phyloP scores from a whole-genome alignment of 495 filamentous ascomycete genomes.

The Endocarpon pusillum region DNA sequence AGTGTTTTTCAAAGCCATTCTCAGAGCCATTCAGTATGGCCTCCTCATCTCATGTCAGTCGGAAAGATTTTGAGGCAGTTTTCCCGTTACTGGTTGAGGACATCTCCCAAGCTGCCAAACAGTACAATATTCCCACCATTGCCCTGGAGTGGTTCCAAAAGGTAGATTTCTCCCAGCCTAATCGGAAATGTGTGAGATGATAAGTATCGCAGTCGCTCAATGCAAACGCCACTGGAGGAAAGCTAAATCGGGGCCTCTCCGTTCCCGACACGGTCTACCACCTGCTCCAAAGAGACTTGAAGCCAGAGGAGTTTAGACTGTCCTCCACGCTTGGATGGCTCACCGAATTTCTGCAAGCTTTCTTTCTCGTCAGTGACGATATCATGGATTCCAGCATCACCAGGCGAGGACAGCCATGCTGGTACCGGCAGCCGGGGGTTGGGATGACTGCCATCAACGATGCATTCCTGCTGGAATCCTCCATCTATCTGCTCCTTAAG shows the following conservation, averaged over 20 bases:
- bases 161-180: slow-evolving; percentile 27
- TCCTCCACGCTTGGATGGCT: slow-evolving; percentile 84
- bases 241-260: slow-evolving; percentile 97
- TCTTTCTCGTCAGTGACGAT: slow-evolving; percentile 96
- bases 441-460: slow-evolving; percentile 97
- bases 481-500: slow-evolving; percentile 82
- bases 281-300: slow-evolving; percentile 55
- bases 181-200: slow-evolving; percentile 1
- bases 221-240: slow-evolving; percentile 80
- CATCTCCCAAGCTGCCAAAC: slow-evolving; percentile 52
- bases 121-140: slow-evolving; percentile 66
- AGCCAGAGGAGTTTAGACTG: slow-evolving; percentile 65
- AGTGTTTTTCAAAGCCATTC: no score
- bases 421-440: slow-evolving; percentile 76
- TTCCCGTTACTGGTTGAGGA: slow-evolving; percentile 69
- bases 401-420: slow-evolving; percentile 82
- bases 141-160: slow-evolving; percentile 76
- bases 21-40: no score
- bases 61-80: slow-evolving; percentile 72
- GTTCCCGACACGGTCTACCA: slow-evolving; percentile 77
- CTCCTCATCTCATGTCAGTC: no score
- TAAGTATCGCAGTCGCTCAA: slow-evolving; percentile 43
- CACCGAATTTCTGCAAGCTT: slow-evolving; percentile 93
- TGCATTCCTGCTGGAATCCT: slow-evolving; percentile 82
- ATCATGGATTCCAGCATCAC: slow-evolving; percentile 96